Evolutionary conservation across 352 stramenopile species (phyloP).

Genomic region (Thalassiosira mediterranea): DNA sequence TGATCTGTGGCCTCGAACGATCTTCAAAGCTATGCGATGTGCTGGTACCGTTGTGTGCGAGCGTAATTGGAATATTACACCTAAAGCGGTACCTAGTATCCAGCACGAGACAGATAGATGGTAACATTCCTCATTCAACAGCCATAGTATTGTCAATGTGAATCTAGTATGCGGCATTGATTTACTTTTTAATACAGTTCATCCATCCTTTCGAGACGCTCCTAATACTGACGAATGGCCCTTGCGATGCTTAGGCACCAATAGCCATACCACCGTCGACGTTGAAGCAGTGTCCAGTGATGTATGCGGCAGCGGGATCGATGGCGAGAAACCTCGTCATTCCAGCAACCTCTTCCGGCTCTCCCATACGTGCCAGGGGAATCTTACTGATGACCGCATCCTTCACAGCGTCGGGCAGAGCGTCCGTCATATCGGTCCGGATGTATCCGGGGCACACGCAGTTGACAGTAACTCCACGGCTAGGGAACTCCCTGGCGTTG

Average conservation of each 20-base stretch:
- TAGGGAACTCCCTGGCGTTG: slow-evolving; percentile 89
- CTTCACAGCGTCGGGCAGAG: slow-evolving; percentile 67
- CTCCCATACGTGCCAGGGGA: slow-evolving; percentile 85
- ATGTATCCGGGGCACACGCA: slow-evolving; percentile 89
- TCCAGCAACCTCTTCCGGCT: slow-evolving; percentile 84
- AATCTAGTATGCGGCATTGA: background rate
- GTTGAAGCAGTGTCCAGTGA: slow-evolving; percentile 89
- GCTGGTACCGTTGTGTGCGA: no score
- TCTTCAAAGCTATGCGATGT: no score
- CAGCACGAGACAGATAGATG: no score
- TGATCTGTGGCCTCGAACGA: no score
- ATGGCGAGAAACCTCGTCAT: slow-evolving; percentile 85
- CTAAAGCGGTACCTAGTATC: no score
- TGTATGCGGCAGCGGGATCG: slow-evolving; percentile 86
- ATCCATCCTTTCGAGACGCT: no score
- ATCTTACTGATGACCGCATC: slow-evolving; percentile 79
- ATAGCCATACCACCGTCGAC: slow-evolving; percentile 89
- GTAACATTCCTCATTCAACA: no score
- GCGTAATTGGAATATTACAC: no score
- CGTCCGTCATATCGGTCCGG: slow-evolving; percentile 86
- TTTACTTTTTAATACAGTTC: no score
- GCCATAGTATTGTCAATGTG: slow-evolving; percentile 2
- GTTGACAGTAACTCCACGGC: slow-evolving; percentile 84
- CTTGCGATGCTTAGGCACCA: slow-evolving; percentile 61
- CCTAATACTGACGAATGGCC: no score